phyloP scores from a whole-genome alignment of 2,329 filamentous ascomycete genomes.

The Zymoseptoria pseudotritici region DNA sequence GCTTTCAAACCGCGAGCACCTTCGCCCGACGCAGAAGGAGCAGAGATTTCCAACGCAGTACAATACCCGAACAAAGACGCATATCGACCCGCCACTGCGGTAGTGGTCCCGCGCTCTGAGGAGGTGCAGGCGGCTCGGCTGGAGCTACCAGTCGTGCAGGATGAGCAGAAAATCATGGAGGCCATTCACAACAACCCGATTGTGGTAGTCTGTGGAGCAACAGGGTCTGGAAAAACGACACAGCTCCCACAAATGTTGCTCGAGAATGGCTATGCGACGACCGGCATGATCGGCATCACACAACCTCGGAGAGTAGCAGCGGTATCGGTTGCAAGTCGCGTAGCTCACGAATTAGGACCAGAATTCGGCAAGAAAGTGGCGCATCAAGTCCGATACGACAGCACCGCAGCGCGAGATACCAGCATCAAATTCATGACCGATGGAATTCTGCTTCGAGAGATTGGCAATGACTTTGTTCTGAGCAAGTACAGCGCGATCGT shows the following conservation, averaged over 20 bases:
- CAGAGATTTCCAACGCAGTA: slow-evolving; percentile 53
- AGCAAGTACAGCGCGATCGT: slow-evolving; percentile 88
- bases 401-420: slow-evolving; percentile 69
- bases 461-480: slow-evolving; percentile 79
- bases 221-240: slow-evolving; percentile 95
- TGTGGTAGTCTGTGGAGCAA: slow-evolving; percentile 87
- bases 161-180: slow-evolving; percentile 98
- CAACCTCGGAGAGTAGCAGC: slow-evolving; percentile 92
- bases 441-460: slow-evolving; percentile 85
- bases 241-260: slow-evolving; percentile 95
- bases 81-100: slow-evolving; percentile 64
- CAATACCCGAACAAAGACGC: slow-evolving; percentile 41
- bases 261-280: slow-evolving; percentile 81
- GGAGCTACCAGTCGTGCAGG: slow-evolving; percentile 79
- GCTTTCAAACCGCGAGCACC: slow-evolving; percentile 60
- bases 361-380: slow-evolving; percentile 69
- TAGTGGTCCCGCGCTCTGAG: slow-evolving; percentile 60
- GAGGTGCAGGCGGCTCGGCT: slow-evolving; percentile 73
- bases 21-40: slow-evolving; percentile 64
- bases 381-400: slow-evolving; percentile 91
- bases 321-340: slow-evolving; percentile 92
- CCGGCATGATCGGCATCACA: slow-evolving; percentile 86
- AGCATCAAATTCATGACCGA: slow-evolving; percentile 99
- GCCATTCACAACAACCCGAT: slow-evolving; percentile 86
- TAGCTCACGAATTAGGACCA: slow-evolving; percentile 70